Percentiles rank a stretch among this genome's conserved stretches.
Evolutionary conservation across 2,329 filamentous ascomycete species (phyloP).

Genomic region (Penicillium sp.): DNA sequence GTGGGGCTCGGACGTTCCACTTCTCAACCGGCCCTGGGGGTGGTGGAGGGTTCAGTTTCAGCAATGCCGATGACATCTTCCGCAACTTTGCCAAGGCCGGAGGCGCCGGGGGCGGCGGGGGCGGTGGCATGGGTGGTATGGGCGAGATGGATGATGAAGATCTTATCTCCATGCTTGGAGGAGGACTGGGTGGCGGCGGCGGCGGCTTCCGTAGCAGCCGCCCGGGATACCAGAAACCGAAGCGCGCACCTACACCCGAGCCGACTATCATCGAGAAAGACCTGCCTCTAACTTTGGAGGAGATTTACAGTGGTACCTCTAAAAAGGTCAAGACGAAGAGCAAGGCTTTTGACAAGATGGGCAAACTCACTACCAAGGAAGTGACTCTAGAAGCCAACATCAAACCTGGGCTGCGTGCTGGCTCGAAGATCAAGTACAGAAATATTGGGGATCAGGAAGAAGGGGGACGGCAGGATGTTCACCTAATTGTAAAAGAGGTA

Average conservation of each 20-base stretch:
- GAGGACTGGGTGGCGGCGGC: slow-evolving; percentile 41
- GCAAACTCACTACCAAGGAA: slow-evolving; percentile 82
- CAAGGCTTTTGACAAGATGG: slow-evolving; percentile 82
- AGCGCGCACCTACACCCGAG: slow-evolving; percentile 64
- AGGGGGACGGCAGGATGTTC: slow-evolving; percentile 89
- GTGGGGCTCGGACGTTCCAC: slow-evolving; percentile 49
- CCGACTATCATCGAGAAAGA: slow-evolving; percentile 87
- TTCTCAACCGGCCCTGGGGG: slow-evolving; percentile 49
- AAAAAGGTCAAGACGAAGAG: slow-evolving; percentile 99
- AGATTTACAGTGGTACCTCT: slow-evolving; percentile 78
- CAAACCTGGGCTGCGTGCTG: slow-evolving; percentile 92
- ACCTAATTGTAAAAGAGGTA: slow-evolving; percentile 94
- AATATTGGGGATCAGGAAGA: slow-evolving; percentile 98
- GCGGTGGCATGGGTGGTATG: slow-evolving; percentile 38
- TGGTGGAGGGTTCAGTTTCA: slow-evolving; percentile 75
- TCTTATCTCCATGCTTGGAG: slow-evolving; percentile 53
- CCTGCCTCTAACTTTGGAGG: slow-evolving; percentile 77
- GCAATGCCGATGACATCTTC: slow-evolving; percentile 80
- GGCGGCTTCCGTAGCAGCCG: slow-evolving; percentile 31
- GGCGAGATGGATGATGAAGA: slow-evolving; percentile 54
- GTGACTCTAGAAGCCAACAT: slow-evolving; percentile 92
- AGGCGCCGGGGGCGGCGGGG: slow-evolving; percentile 51
- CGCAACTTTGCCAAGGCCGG: slow-evolving; percentile 70
- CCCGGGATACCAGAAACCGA: slow-evolving; percentile 25
- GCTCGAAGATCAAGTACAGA: slow-evolving; percentile 97